These are phyloP conservation scores for Chaetomiaceae sp. DNA, from an alignment of 2,329 filamentous ascomycete genomes.

Conservation along the genomic window DNA sequence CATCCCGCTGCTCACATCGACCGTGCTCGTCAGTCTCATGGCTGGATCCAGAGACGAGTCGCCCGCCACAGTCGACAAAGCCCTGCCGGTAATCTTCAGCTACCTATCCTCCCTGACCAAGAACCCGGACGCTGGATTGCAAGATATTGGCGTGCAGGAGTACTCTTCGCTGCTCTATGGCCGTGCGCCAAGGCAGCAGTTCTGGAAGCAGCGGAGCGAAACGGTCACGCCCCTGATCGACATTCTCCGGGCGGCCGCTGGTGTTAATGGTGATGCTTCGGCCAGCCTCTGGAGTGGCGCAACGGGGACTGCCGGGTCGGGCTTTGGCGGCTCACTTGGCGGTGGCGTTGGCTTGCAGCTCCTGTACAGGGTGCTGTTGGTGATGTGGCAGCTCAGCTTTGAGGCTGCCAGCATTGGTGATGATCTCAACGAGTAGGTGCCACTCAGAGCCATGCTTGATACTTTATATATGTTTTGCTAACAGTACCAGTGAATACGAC, in stretches of 20 bases:
- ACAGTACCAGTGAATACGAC: constrained; percentile 72
- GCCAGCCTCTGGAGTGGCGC: constrained; percentile 59
- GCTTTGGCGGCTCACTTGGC: constrained; percentile 59
- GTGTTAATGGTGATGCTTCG: constrained; percentile 61
- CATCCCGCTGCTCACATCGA: constrained; percentile 84
- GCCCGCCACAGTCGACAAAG: constrained; percentile 60
- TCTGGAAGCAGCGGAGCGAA: constrained; percentile 87
- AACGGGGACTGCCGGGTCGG: constrained; percentile 46
- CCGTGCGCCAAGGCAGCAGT: constrained; percentile 67
- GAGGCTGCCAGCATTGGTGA: constrained; percentile 69
- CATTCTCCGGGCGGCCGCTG: constrained; percentile 74
- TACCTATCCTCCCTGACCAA: constrained; percentile 82
- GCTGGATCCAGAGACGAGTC: constrained; percentile 60
- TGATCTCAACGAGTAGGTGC: constrained; percentile 75
- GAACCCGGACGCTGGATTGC: constrained; percentile 79
- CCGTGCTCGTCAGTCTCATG: constrained; percentile 77
- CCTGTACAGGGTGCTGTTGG: constrained; percentile 87
- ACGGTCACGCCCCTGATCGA: constrained; percentile 77
- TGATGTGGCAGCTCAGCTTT: constrained; percentile 95
- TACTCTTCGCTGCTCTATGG: constrained; percentile 82
- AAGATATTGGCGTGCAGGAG: constrained; percentile 92
- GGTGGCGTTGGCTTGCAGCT: constrained; percentile 88
- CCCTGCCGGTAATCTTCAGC: constrained; percentile 75
- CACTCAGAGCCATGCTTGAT: background rate
- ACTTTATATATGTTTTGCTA: background rate